These are phyloP conservation scores for Arthonia radiata DNA, from an alignment of 495 filamentous ascomycete genomes.

Conservation along the genomic window DNA sequence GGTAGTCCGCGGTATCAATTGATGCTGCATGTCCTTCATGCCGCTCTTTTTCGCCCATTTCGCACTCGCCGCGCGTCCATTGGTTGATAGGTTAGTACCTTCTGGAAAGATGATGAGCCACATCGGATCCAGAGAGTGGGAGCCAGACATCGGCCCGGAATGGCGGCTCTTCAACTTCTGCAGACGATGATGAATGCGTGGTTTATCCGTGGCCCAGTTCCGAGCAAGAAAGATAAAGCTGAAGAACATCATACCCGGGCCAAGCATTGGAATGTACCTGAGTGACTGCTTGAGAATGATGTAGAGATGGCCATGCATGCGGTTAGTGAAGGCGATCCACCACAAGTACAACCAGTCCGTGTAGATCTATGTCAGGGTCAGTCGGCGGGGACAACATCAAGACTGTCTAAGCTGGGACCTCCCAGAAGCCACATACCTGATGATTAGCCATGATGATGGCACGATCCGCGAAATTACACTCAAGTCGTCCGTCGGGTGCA, in stretches of 20 bases:
- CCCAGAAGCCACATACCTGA: constrained; percentile 23
- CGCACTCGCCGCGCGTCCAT: constrained; percentile 34
- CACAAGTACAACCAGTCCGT: constrained; percentile 77
- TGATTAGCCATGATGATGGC: constrained; percentile 67
- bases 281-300: constrained; percentile 70
- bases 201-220: constrained; percentile 58
- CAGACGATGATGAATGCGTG: constrained; percentile 39
- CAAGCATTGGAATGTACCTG: constrained; percentile 50
- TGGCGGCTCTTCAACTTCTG: constrained; percentile 35
- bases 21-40: constrained; percentile 38
- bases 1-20: constrained; percentile 49
- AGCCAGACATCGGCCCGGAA: constrained; percentile 24
- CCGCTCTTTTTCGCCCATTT: constrained; percentile 45
- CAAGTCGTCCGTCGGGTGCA: constrained; percentile 37
- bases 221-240: constrained; percentile 68
- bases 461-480: constrained; percentile 50
- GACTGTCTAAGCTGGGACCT: too few species aligned
- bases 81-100: constrained; percentile 51
- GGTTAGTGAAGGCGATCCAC: constrained; percentile 59
- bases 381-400: constrained; percentile 3
- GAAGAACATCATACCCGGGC: constrained; percentile 58
- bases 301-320: constrained; percentile 60
- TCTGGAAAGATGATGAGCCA: constrained; percentile 72
- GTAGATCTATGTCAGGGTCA: constrained; percentile 24
- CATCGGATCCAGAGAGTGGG: constrained; percentile 43